A percentile compares a stretch with the other conserved stretches of the same genome.
phyloP scores from a whole-genome alignment of 805 yeast species.

The Zygosaccharomyces lentus region DNA sequence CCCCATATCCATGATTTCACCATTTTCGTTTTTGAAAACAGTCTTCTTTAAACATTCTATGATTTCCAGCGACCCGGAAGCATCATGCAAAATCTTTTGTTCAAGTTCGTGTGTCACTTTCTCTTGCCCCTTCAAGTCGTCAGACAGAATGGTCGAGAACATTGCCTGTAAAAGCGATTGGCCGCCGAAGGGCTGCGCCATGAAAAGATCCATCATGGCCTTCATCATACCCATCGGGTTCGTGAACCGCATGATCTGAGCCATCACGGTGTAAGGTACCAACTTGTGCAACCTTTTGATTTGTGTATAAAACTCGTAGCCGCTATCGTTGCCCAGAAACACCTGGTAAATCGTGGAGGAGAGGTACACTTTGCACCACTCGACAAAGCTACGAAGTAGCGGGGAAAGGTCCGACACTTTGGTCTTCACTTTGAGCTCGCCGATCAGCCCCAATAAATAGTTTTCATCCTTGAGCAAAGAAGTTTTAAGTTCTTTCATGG shows the following conservation, averaged over 20 bases:
- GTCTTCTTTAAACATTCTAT: constrained; percentile 31
- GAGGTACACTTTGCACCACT: constrained; percentile 77
- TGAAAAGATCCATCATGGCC: constrained; percentile 70
- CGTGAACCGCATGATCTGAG: constrained; percentile 72
- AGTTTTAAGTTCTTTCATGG: constrained; percentile 56
- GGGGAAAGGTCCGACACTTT: constrained; percentile 59
- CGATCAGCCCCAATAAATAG: constrained; percentile 58
- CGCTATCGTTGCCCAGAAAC: constrained; percentile 75
- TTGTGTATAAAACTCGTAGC: constrained; percentile 70
- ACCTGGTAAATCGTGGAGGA: constrained; percentile 81
- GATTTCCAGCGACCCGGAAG: constrained; percentile 24
- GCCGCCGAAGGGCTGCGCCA: constrained; percentile 72
- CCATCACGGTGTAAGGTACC: constrained; percentile 76
- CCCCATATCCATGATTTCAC: constrained; percentile 27
- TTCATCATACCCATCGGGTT: constrained; percentile 85
- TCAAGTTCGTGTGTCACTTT: constrained; percentile 48
- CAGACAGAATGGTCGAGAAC: constrained; percentile 67
- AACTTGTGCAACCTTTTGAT: constrained; percentile 65
- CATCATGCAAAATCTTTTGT: constrained; percentile 32
- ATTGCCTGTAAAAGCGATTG: constrained; percentile 68
- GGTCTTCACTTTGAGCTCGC: constrained; percentile 56
- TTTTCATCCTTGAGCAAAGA: constrained; percentile 47
- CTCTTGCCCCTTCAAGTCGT: constrained; percentile 64
- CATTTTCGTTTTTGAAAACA: constrained; percentile 33
- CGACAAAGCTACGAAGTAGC: constrained; percentile 62